Evolutionary conservation across 305 asterid species (phyloP).

Genomic region (Solanum aculeatissimum): DNA sequence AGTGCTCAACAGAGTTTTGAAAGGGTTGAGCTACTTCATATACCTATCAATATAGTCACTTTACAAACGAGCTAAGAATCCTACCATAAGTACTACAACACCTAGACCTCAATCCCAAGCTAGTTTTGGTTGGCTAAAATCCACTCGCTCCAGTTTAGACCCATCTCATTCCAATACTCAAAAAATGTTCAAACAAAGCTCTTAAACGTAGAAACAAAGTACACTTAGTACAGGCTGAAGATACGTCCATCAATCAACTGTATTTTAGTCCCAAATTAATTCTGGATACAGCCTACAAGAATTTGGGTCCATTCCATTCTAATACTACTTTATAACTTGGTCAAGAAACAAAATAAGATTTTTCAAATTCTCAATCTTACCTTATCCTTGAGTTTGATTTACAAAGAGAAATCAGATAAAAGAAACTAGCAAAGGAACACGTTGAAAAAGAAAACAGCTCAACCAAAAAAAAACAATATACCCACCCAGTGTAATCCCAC

Average conservation of each 20-base stretch:
- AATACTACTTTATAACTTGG: neutral
- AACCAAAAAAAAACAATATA: neutral
- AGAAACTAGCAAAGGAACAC: neutral
- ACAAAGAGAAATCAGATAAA: neutral
- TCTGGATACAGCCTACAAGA: neutral
- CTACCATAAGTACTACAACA: neutral
- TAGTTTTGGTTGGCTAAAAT: neutral
- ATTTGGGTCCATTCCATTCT: neutral
- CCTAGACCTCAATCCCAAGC: neutral
- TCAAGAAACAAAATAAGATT: neutral
- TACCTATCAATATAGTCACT: neutral
- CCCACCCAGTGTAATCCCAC: neutral
- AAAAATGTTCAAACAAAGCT: neutral
- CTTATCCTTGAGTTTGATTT: neutral
- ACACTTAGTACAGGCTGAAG: neutral
- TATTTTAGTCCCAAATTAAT: neutral
- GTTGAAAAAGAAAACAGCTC: neutral
- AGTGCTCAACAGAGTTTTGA: neutral
- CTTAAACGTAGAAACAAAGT: neutral
- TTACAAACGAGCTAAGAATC: neutral
- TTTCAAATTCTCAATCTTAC: neutral
- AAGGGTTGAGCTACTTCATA: neutral
- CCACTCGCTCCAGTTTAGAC: no score
- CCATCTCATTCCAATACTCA: neutral
- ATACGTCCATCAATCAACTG: neutral